Percentiles rank a stretch among this genome's conserved stretches.
These are phyloP conservation scores for Pythium utonaiense DNA, from an alignment of 352 stramenopile species.

Conservation along the genomic window DNA sequence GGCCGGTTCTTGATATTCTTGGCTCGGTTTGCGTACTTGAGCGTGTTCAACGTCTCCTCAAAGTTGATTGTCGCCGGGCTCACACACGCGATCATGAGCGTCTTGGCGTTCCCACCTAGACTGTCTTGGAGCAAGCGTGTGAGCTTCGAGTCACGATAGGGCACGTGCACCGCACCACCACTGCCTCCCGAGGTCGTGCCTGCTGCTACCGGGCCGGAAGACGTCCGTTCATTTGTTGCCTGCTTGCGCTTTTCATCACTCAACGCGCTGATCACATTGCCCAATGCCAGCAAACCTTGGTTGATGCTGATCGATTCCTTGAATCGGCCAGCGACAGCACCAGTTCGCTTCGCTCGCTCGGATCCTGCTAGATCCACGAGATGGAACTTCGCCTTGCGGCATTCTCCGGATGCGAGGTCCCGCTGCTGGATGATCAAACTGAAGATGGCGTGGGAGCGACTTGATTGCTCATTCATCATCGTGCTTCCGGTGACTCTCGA, in stretches of 20 bases:
- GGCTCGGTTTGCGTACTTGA: slow-evolving; percentile 98
- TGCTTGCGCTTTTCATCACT: slow-evolving; percentile 87
- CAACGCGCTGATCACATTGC: slow-evolving; percentile 94
- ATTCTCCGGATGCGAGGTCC: slow-evolving; percentile 34
- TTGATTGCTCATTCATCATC: slow-evolving; percentile 90
- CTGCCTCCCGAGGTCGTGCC: slow-evolving; percentile 2
- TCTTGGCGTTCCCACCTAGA: slow-evolving; percentile 88
- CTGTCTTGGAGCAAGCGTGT: slow-evolving; percentile 86
- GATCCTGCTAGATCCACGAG: slow-evolving; percentile 95
- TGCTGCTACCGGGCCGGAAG: not conserved
- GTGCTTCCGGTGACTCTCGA: slow-evolving; percentile 84
- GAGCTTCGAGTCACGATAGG: slow-evolving; percentile 91
- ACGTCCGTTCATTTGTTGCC: slow-evolving; percentile 21
- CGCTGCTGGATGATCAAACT: slow-evolving; percentile 81
- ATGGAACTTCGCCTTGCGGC: slow-evolving; percentile 89
- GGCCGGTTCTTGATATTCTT: slow-evolving; percentile 99
- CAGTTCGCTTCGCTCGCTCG: slow-evolving; percentile 92
- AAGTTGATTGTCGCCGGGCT: slow-evolving; percentile 79
- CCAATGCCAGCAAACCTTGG: slow-evolving; percentile 91
- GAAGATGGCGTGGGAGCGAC: slow-evolving; percentile 90
- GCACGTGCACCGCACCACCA: slow-evolving; percentile 59
- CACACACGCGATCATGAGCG: slow-evolving; percentile 89
- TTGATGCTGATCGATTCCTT: slow-evolving; percentile 97
- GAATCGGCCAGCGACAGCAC: slow-evolving; percentile 81
- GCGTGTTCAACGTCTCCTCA: slow-evolving; percentile 96